Percentiles rank a stretch among this genome's conserved stretches.
phyloP scores from a whole-genome alignment of 352 stramenopile genomes.

The Pythium brachiatum region DNA sequence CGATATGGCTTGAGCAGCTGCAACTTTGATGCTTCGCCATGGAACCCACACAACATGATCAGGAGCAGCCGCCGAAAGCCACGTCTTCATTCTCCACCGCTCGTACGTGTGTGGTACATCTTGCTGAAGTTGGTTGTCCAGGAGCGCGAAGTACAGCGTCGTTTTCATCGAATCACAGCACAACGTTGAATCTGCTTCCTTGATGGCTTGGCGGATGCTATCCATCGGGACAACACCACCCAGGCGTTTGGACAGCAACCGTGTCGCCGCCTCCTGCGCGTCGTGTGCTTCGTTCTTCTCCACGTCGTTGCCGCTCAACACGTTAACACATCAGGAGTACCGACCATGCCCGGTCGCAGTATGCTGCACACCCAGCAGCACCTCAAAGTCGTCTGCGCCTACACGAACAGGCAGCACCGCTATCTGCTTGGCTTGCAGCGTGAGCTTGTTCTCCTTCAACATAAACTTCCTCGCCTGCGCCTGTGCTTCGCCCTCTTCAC shows the following conservation, averaged over 20 bases:
- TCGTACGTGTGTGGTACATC: slow-evolving; percentile 10
- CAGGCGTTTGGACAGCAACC: not conserved
- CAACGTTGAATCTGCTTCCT: not conserved
- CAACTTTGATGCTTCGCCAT: slow-evolving; percentile 8
- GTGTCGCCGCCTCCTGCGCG: not conserved
- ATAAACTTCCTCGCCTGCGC: not conserved
- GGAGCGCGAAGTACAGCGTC: not conserved
- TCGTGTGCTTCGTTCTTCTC: not conserved
- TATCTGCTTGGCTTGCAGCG: not conserved
- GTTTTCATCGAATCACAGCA: not conserved
- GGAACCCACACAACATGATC: slow-evolving; percentile 25
- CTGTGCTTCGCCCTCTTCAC: not conserved
- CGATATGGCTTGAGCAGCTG: not conserved
- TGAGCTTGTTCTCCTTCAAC: not conserved
- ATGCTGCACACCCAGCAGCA: not conserved
- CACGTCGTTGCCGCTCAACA: not conserved
- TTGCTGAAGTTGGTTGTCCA: not conserved
- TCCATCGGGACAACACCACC: not conserved
- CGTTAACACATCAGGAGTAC: not conserved
- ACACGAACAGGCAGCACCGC: not conserved
- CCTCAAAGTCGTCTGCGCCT: slow-evolving; percentile 4
- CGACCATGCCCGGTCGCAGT: not conserved
- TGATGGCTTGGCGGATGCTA: not conserved
- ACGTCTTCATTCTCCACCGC: not conserved
- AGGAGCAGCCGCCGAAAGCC: not conserved